phyloP scores from a whole-genome alignment of 2,329 filamentous ascomycete species.

The Hortaea sp. region DNA sequence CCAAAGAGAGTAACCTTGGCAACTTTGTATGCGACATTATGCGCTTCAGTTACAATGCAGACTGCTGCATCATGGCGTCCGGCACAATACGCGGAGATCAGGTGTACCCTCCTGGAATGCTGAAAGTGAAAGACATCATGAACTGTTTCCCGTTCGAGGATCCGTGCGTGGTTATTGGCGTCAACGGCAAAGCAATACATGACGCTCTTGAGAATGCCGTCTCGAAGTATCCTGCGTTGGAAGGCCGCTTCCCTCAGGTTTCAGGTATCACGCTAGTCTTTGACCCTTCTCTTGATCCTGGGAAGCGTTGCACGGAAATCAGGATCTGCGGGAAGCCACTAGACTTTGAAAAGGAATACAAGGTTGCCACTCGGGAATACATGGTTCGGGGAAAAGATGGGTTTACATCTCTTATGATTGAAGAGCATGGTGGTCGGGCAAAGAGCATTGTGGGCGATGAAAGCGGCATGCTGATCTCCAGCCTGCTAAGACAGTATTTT shows the following conservation, averaged over 20 bases:
- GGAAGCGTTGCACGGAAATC: conserved; percentile 53
- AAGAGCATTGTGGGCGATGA: conserved; percentile 77
- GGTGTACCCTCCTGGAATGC: conserved; percentile 70
- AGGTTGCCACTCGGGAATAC: conserved; percentile 71
- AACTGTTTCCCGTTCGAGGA: conserved; percentile 76
- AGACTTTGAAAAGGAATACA: conserved; percentile 55
- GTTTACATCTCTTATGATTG: conserved; percentile 63
- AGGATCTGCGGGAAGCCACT: conserved; percentile 53
- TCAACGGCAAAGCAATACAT: conserved; percentile 61
- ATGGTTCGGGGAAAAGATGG: conserved; percentile 76
- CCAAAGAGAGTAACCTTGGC: conserved; percentile 70
- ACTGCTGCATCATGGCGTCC: conserved; percentile 74
- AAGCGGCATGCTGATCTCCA: conserved; percentile 75
- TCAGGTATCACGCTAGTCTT: conserved; percentile 71
- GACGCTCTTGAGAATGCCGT: conserved; percentile 81
- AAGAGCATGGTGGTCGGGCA: conserved; percentile 64
- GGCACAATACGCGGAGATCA: conserved; percentile 84
- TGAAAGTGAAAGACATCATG: conserved; percentile 51
- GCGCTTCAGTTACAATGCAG: conserved; percentile 69
- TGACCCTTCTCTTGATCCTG: conserved; percentile 51
- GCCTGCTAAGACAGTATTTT: conserved; percentile 83
- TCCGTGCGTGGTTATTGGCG: conserved; percentile 66
- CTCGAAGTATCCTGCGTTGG: conserved; percentile 68
- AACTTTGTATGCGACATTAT: conserved; percentile 92
- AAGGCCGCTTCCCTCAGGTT: conserved; percentile 76